Evolutionary conservation across 345 rosid genomes (phyloP), one percentile per base, ranked within the genome.

Genomic region (Hibiscus tridactylites): DNA sequence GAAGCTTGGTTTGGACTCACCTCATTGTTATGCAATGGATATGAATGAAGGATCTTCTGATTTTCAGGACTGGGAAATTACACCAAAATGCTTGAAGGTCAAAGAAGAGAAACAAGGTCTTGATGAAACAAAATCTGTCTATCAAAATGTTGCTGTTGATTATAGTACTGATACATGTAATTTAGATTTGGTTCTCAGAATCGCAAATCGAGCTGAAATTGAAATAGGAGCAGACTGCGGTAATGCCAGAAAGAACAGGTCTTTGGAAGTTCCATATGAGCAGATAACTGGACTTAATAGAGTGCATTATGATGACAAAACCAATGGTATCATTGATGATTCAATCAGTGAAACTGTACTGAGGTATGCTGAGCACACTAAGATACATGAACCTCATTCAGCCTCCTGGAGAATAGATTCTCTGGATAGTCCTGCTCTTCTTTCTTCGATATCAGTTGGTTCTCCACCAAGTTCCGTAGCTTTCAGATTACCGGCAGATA

Each of bases 1-100:
- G 79, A 86, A 82, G 49, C 57, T 77, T 61, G 81, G 75, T 62
- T 73, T 74, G 62, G 66, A 71, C 63, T 69, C 74, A 28, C 65
- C 71, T 26, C 28, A 10, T 60, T 7, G 3, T 39, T 44, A 21
- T 28, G 77, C 72, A 21, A 69, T 73, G n/a, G 81, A 77, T 42
- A 73, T 57, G 11, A 62, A 72, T 53, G 52, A 72, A 10, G 52
- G 31, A 61, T 67, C 58, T 66, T 66, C 68, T 61, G 61, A 16
- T 7, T 68, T 70, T 59, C 71, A 33, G 54, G 61, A 68, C 24
- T 73, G 57, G 31, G 78, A 70, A 69, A 57, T 31, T 61, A 66
- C 73, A 37, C 61, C 71, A 19, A 77, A 77, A 72, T 9, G n/a
- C 65, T 11, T 62, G 49, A 26, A 21, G 54, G 53, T 50, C 37